Evolutionary conservation across 169 alveolate species (phyloP), one percentile per base, ranked within the genome.

Genomic region (Cryptosporidium tyzzeri): DNA sequence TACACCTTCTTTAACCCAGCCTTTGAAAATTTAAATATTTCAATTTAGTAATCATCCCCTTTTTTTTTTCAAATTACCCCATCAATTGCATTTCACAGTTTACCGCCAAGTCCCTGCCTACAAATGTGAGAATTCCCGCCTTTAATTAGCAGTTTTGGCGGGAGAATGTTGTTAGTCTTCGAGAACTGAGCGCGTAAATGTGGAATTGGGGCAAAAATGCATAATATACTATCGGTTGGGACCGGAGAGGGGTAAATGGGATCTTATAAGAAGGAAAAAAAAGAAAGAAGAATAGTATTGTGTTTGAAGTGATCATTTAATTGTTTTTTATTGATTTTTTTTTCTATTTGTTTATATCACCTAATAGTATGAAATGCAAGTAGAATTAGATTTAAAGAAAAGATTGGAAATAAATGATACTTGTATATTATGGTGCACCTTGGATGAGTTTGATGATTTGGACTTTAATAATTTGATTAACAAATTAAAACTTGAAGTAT

Each of bases 61-160:
- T 31, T 71, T 45, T 48, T 44, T 6, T 50, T 29, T 31, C 35
- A 31, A 31, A 31, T 31, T 71, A n/a, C 33, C 65, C 50, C 69
- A 29, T 35, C 33, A n/a, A 31, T 37, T 65, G 71, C 71, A 65
- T 35, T 65, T 65, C 50, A 31, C 44, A 65, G 3, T 14, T 65
- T 65, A 29, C 71, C 71, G 71, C 71, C 26, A 65, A 65, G 71
- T 65, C 71, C 71, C 71, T 65, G 71, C 71, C 71, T 65, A 65
- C 71, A 31, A 26, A 33, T 35, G 51, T 37, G 71, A 23, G 23
- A 33, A 0, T 37, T 37, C 53, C 71, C 50, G 71, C 44, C 44
- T 8, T 26, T 37, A 3, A 37, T 7, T 1, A 37, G 0, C 9
- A 7, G 12, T 37, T 37, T 37, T 37, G 71, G 71, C 71, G 71